Base-by-base conservation (phyloP, 352 stramenopile genomes). In the Phytophthora macrochlamydospora region DNA sequence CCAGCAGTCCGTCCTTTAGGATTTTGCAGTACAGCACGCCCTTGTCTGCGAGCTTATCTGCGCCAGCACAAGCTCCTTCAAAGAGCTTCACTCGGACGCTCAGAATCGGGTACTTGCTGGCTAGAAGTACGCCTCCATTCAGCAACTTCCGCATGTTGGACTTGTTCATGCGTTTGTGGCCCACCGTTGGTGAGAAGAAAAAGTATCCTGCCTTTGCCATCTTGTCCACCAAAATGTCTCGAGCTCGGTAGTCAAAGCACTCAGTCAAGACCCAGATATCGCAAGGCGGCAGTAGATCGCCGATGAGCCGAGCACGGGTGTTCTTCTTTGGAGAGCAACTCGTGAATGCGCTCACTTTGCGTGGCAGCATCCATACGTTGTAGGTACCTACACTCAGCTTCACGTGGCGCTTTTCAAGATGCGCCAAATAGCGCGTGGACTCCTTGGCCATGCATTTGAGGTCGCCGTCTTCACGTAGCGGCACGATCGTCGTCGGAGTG, bases 341-440 rank as follows among this genome's bases (percentile, higher is more conserved):
- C 43, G 81, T 89, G 59, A 93, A 93, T 38, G 75, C 78, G 42
- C 78, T 90, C 40, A 93, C 77, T 53, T 91, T 92, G 46, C 82
- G 83, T 7, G 85, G 85, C 78, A 93, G 78, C 85, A 93, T 93
- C 85, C 85, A 93, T 12, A 93, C 81, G 56, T 92, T 93, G 74
- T 92, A 93, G 11, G 83, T 93, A 30, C 83, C 85, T 6, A 93
- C 70, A 30, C 67, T 81, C 6, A 93, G 35, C 29, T 59, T 62
- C 31, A 93, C 81, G 18, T 81, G 80, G 14, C 79, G 78, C 32
- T 75, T 76, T 43, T 91, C 82, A 13, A 91, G 51, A 40, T 90
- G 78, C 8, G 84, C 82, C 30, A 93, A 64, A 28, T 67, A 78
- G 7, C 82, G 79, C 37, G 85, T 87, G 3, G 84, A 93, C 48